phyloP scores from a whole-genome alignment of 176 grass and related monocot genomes.

The Guadua angustifolia region DNA sequence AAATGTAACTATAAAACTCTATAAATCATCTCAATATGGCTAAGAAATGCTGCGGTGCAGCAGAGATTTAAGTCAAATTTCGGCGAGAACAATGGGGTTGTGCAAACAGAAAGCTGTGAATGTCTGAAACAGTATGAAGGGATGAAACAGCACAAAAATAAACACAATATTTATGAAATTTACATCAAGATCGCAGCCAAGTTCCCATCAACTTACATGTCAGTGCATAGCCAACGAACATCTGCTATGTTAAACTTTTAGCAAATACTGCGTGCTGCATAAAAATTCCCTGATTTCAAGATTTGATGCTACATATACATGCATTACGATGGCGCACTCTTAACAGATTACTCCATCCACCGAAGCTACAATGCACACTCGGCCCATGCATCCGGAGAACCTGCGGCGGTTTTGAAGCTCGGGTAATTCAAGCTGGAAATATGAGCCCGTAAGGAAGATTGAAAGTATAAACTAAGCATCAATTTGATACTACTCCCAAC shows the following conservation, averaged over 20 bases:
- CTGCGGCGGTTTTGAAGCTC: background rate
- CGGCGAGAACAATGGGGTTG: background rate
- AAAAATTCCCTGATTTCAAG: background rate
- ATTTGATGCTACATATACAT: constrained; percentile 15
- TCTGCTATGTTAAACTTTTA: background rate
- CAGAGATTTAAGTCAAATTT: background rate
- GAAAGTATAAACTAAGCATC: background rate
- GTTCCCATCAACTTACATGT: constrained; percentile 22
- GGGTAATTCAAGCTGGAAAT: background rate
- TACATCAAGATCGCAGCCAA: background rate
- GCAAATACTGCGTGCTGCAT: constrained; percentile 1
- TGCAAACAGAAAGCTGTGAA: background rate
- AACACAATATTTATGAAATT: background rate
- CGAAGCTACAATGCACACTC: background rate
- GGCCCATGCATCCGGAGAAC: background rate
- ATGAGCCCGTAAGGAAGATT: background rate
- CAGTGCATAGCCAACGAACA: constrained; percentile 6
- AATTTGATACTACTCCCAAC: background rate
- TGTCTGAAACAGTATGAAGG: background rate
- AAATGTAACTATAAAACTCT: background rate
- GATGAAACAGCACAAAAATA: background rate
- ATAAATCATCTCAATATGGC: background rate
- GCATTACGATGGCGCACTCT: background rate
- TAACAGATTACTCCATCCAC: background rate
- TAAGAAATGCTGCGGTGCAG: background rate